A percentile compares a stretch with the other conserved stretches of the same genome.
Conservation (phyloP, 441 rosid genomes). For the Erodium trifolium region DNA sequence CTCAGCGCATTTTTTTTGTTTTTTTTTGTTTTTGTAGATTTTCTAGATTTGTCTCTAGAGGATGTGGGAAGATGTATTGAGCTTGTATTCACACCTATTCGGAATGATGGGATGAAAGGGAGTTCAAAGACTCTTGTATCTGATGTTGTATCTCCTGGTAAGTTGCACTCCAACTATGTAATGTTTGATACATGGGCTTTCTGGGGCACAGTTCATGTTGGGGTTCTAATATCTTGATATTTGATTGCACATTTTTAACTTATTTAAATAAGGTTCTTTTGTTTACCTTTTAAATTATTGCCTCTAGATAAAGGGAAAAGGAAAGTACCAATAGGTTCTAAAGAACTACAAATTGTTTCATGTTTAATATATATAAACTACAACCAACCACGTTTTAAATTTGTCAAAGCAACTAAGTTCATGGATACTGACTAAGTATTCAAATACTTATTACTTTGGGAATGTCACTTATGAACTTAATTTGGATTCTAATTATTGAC, state of each 20-base stretch:
- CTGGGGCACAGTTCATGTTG: neutral
- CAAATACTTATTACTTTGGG: too few relatives aligned
- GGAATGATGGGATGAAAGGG: constrained; percentile 81
- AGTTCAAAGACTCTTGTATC: constrained; percentile 55
- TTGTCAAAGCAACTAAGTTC: too few relatives aligned
- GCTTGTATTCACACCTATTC: constrained; percentile 76
- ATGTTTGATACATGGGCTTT: constrained; percentile 3
- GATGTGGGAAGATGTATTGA: constrained; percentile 75
- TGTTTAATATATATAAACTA: too few relatives aligned
- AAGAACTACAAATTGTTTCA: neutral
- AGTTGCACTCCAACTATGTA: constrained; percentile 19
- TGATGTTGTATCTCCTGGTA: constrained; percentile 71
- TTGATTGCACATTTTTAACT: neutral
- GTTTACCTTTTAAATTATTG: neutral
- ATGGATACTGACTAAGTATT: too few relatives aligned
- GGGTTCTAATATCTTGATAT: constrained; percentile 2
- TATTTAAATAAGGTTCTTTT: neutral
- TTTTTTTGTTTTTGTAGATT: constrained; percentile 41
- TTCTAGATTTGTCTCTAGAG: constrained; percentile 71
- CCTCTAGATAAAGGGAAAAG: neutral
- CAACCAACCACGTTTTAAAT: too few relatives aligned
- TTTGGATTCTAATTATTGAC: too few relatives aligned
- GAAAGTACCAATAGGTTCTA: neutral
- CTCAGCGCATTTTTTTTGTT: constrained; percentile 14
- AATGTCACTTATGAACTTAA: too few relatives aligned